Evolutionary conservation across 768 basidiomycete genomes (phyloP).

Genomic region (Leccinum arenicola): DNA sequence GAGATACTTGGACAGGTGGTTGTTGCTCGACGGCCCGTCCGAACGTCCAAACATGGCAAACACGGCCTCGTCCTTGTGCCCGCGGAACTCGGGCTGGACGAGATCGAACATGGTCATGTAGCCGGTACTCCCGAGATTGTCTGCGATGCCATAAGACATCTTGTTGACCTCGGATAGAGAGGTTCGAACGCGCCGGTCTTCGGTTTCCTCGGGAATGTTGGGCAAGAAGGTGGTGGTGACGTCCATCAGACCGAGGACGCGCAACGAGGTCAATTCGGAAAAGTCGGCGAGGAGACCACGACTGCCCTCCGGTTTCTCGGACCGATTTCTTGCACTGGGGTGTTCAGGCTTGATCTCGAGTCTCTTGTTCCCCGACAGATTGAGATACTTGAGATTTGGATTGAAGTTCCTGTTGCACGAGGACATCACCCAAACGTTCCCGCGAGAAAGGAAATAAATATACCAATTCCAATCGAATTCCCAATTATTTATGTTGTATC

Average conservation of each 20-base stretch:
- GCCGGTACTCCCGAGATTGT: slow-evolving; percentile 79
- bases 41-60: slow-evolving; percentile 95
- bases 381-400: slow-evolving; percentile 87
- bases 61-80: slow-evolving; percentile 73
- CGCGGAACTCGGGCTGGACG: slow-evolving; percentile 83
- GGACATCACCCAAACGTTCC: neutral
- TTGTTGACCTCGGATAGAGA: slow-evolving; percentile 84
- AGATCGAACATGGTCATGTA: slow-evolving; percentile 89
- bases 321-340: slow-evolving; percentile 29
- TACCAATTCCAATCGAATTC: slow-evolving; percentile 99
- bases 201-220: slow-evolving; percentile 79
- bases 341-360: slow-evolving; percentile 88
- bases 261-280: slow-evolving; percentile 77
- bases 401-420: slow-evolving; percentile 84
- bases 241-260: slow-evolving; percentile 96
- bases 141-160: slow-evolving; percentile 96
- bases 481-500: slow-evolving; percentile 98
- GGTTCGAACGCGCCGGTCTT: slow-evolving; percentile 88
- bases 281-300: slow-evolving; percentile 72
- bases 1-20: slow-evolving; percentile 76
- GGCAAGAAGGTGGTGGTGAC: slow-evolving; percentile 64
- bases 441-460: slow-evolving; percentile 14
- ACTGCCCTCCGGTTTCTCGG: slow-evolving; percentile 19
- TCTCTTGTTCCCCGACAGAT: slow-evolving; percentile 94
- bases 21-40: slow-evolving; percentile 54